phyloP scores from a whole-genome alignment of 2,329 filamentous ascomycete genomes.

The Penicillium polonicum region DNA sequence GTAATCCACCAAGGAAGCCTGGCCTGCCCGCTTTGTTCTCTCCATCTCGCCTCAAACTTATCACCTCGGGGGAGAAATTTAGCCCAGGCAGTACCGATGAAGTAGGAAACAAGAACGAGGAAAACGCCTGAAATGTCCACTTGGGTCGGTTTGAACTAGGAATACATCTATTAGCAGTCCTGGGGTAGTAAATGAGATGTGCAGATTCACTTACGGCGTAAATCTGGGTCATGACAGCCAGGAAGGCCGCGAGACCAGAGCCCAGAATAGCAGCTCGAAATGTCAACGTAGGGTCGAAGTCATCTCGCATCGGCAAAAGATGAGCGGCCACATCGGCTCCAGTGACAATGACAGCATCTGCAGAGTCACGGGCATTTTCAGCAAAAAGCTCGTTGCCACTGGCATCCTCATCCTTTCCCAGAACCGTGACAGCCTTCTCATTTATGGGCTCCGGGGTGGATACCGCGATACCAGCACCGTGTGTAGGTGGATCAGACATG shows the following conservation, averaged over 20 bases:
- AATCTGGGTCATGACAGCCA: slow-evolving; percentile 57
- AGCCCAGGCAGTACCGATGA: slow-evolving; percentile 53
- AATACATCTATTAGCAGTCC: slow-evolving; percentile 1
- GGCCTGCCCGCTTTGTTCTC: slow-evolving; percentile 42
- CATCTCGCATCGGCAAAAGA: slow-evolving; percentile 54
- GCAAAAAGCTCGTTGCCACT: neutral
- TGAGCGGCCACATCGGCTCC: slow-evolving; percentile 53
- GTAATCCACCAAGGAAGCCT: slow-evolving; percentile 45
- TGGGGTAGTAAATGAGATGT: slow-evolving; percentile 5
- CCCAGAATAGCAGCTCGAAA: slow-evolving; percentile 55
- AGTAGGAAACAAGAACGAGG: slow-evolving; percentile 58
- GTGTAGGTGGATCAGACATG: neutral
- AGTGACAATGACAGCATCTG: slow-evolving; percentile 51
- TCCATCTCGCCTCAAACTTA: slow-evolving; percentile 49
- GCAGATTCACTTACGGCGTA: slow-evolving; percentile 34
- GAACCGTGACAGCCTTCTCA: neutral
- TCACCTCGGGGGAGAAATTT: slow-evolving; percentile 54
- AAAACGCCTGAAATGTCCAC: slow-evolving; percentile 55
- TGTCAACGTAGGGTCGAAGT: slow-evolving; percentile 53
- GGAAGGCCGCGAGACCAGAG: slow-evolving; percentile 52
- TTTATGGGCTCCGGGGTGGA: neutral
- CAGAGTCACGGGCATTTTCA: slow-evolving; percentile 1
- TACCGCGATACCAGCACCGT: neutral
- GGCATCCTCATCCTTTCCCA: neutral
- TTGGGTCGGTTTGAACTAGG: slow-evolving; percentile 54